These are phyloP conservation scores for Urochloa ruziziensis DNA, from an alignment of 176 grass and related monocot genomes.

Conservation along the genomic window DNA sequence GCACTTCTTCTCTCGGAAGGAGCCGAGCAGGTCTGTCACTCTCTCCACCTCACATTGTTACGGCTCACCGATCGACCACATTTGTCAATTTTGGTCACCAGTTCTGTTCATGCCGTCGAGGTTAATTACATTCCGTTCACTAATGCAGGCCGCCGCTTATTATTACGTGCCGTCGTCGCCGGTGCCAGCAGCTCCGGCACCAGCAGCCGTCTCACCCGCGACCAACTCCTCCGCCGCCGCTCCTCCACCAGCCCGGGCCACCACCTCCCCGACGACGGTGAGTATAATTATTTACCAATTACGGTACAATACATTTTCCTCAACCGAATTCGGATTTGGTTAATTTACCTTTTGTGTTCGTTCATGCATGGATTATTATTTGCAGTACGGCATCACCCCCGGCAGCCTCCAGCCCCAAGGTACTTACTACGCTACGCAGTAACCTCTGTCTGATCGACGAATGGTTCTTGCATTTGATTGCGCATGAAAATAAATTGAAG, in stretches of 20 bases:
- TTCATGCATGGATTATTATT: background rate
- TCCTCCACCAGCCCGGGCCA: background rate
- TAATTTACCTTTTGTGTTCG: background rate
- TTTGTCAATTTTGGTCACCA: background rate
- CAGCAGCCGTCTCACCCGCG: background rate
- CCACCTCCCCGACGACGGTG: slow-evolving; percentile 14
- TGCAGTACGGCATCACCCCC: slow-evolving; percentile 58
- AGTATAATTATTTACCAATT: background rate
- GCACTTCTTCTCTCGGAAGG: background rate
- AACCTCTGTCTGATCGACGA: background rate
- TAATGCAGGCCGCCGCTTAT: slow-evolving; percentile 16
- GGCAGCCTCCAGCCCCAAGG: slow-evolving; percentile 61
- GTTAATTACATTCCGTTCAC: background rate
- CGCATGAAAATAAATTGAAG: no score
- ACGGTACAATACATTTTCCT: background rate
- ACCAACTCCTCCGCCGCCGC: background rate
- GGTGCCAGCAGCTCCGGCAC: background rate
- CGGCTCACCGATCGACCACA: no score
- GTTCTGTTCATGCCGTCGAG: background rate
- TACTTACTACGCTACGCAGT: background rate
- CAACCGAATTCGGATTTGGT: background rate
- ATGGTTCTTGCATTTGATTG: background rate
- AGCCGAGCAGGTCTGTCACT: slow-evolving; percentile 35
- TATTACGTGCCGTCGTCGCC: background rate
- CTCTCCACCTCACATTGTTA: background rate